Evolutionary conservation across 805 yeast species (phyloP), one percentile per base, ranked within the genome.

Genomic region (Candida saitoana): DNA sequence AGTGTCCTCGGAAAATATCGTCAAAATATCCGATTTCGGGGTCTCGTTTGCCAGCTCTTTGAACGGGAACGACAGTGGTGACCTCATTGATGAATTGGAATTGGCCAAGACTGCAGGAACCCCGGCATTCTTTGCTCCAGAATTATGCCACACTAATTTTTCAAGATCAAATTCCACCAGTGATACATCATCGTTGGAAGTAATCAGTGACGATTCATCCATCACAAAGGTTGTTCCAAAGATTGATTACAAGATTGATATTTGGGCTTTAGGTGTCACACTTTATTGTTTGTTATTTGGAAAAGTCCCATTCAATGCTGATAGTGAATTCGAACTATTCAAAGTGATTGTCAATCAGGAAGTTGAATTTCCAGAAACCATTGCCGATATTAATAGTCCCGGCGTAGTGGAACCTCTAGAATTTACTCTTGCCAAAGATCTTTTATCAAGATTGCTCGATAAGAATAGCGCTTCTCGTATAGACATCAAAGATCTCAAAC

Each of bases 201-300:
- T 54, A 9, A 43, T 55, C 24, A 52, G 43, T 29, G 59, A 55
- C 40, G 41, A 51, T 4, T 42, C 52, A 11, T 41, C 44, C 3
- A n/a, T 50, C 15, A 46, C 57, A 4, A 56, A 56, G 38, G 36
- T 56, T 9, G 27, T 54, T 22, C 77, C 81, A 3, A 77, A 72
- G 41, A 84, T 91, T 33, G 83, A 87, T 40, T 73, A 82, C 57
- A 88, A 86, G 60, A 86, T 93, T 42, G 99, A 93, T 64, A 84
- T 91, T n/a, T 93, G 99, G 99, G 96, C 99, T 0, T 63, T 89
- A 16, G 99, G 99, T 8, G 89, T 91, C 4, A 90, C 98, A 0
- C 65, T 93, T 14, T 93, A 81, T 61, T 90, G 97, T 58, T 65
- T 93, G 30, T 57, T 91, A 11, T 91, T 87, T 65, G 99, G 99